Base-by-base conservation (phyloP, 129 eudicot genomes). In the Pulicaria dysenterica region DNA sequence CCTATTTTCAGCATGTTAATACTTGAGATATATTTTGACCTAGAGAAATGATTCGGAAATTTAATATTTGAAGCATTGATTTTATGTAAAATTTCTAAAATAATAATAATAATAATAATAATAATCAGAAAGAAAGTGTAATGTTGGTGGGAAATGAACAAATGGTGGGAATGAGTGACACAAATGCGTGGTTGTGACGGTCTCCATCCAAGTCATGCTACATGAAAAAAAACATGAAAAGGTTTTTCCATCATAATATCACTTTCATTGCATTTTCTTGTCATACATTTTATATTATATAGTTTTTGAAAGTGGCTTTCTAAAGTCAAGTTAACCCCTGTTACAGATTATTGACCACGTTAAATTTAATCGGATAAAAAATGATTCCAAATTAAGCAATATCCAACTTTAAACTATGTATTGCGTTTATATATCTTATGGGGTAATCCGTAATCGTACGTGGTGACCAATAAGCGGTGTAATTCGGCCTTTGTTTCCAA, bases 181-280 rank as follows among this genome's bases (percentile, higher is more conserved):
- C 34, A 41, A 63, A 51, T 74, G n/a, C 9, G 51, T 63, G 72
- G 79, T 51, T 53, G 64, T 24, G 62, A 74, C 42, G 34, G 53
- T 63, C 44, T 51, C 72, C 79, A 63, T 51, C 72, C 79, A 63
- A 63, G 63, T 39, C 63, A 73, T 58, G 41, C 48, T 34, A 16
- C 51, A 56, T 46, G 38, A 51, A 55, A 76, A 41, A 56, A 61
- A 15, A 16, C 51, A 56, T 46, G 38, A 51, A 55, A 76, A 41
- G 65, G 69, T 17, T 57, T 66, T 76, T 76, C 51, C 69, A 67
- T 76, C 68, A 64, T 63, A 41, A 76, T 58, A 66, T 76, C 75
- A 24, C 62, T 76, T 76, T 76, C 80, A 67, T 67, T 74, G 72
- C 57, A 74, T 59, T 42, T 48, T 44, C 75, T 12, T 61, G 7